Base-by-base conservation (phyloP, 1,284 basidiomycete species). In the Naganishia albida region DNA sequence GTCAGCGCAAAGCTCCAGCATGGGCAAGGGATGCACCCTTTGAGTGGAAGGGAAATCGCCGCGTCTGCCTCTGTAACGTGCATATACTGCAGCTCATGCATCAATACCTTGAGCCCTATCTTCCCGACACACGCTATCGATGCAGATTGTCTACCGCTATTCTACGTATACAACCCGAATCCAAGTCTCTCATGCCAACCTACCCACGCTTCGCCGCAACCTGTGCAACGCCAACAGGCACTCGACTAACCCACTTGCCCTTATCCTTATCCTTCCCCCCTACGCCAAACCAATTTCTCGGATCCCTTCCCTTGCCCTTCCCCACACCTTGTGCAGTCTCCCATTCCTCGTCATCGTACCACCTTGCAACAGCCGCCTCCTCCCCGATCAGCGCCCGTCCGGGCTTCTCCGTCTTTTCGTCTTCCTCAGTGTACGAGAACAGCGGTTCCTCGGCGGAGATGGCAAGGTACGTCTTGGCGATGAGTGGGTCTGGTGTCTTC, bases 401-500 rank as follows among this genome's bases (percentile, higher is more conserved):
- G n/a, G 28, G 25, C 30, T 43, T 56, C 40, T 56, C 54, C 54
- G n/a, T 26, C 15, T 20, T 28, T 20, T 56, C 54, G 18, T 44
- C 44, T 13, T 59, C 43, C 4, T 18, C 16, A n/a, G n/a, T n/a
- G 23, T 44, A 42, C 23, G 39, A 64, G 34, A 55, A 38, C 15
- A 48, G 12, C 26, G 51, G n/a, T n/a, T 43, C 42, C 3, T 28
- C 34, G 3, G 25, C 20, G 20, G 64, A 63, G 12, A 68, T 42
- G 13, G 63, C 57, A 7, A 68, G 53, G 51, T 68, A 68, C 2
- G 67, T 60, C 28, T 60, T 62, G 7, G 67, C 67, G 42, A 68
- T 57, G 0, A n/a, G 30, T 15, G 63, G 63, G 39, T 68, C 75
- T 1, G 64, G 54, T 1, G 70, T 72, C 59, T 77, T 77, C 12